Evolutionary conservation across 768 basidiomycete species (phyloP).

Genomic region (Mycena vitilis): DNA sequence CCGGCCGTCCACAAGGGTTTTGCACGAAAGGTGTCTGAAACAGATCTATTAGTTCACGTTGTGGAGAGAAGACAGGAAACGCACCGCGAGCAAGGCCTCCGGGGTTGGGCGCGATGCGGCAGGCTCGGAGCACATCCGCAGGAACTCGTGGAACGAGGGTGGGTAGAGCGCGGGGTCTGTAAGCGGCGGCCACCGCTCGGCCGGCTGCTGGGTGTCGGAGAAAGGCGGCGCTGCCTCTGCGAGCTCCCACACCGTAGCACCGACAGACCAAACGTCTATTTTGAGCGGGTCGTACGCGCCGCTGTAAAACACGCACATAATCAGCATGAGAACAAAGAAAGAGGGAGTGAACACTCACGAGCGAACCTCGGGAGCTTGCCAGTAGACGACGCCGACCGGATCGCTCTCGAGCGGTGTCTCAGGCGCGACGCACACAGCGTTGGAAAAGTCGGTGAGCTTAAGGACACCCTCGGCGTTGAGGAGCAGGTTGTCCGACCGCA

Average conservation of each 20-base stretch:
- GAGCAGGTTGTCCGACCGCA: constrained; percentile 86
- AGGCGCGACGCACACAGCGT: constrained; percentile 70
- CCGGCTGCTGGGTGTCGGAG: constrained; percentile 65
- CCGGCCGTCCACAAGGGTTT: constrained; percentile 74
- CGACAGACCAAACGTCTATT: constrained; percentile 85
- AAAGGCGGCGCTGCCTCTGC: constrained; percentile 83
- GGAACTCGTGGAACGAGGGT: constrained; percentile 78
- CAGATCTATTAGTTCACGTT: no score
- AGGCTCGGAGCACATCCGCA: constrained; percentile 74
- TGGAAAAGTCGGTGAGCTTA: constrained; percentile 88
- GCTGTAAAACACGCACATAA: constrained; percentile 45
- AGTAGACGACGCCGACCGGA: constrained; percentile 78
- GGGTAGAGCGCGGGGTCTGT: constrained; percentile 70
- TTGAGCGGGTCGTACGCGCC: constrained; percentile 79
- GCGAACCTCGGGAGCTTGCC: constrained; percentile 89
- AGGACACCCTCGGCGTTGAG: constrained; percentile 76
- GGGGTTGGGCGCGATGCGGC: constrained; percentile 66
- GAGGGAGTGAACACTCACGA: constrained; percentile 66
- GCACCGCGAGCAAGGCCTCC: constrained; percentile 67
- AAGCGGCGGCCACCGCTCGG: constrained; percentile 74
- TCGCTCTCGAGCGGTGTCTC: constrained; percentile 66
- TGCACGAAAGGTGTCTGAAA: constrained; percentile 75
- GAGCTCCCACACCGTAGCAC: constrained; percentile 88
- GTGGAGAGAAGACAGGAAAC: constrained; percentile 36
- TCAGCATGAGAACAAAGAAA: background rate